Conservation (phyloP, 1,139 yeast genomes). For the Arxiozyma bovina region DNA sequence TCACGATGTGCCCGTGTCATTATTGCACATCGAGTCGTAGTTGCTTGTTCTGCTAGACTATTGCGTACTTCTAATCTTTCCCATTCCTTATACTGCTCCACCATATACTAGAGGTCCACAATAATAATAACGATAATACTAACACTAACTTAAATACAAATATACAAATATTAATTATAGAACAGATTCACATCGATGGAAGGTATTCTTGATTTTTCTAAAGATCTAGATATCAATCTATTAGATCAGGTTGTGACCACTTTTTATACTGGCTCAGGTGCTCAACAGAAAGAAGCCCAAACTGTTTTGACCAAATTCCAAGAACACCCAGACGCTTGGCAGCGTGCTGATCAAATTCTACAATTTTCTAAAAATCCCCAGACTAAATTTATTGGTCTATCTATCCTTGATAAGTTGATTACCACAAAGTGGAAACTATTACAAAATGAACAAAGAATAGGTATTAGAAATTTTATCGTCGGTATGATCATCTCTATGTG, state of each 20-base stretch:
- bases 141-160: too few species aligned
- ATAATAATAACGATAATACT: too few species aligned
- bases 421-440: conserved; percentile 89
- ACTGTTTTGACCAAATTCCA: conserved; percentile 77
- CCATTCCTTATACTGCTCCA: too few species aligned
- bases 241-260: conserved; percentile 81
- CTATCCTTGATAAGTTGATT: conserved; percentile 81
- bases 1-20: too few species aligned
- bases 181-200: conserved; percentile 45
- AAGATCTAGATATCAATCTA: conserved; percentile 68
- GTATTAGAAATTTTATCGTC: conserved; percentile 86
- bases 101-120: too few species aligned
- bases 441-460: conserved; percentile 76
- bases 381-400: conserved; percentile 83
- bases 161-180: too few species aligned
- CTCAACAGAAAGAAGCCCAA: conserved; percentile 78
- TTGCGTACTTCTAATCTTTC: too few species aligned
- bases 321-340: conserved; percentile 95
- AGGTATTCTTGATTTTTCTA: conserved; percentile 73
- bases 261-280: conserved; percentile 78
- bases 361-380: conserved; percentile 74
- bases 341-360: conserved; percentile 79
- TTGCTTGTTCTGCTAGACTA: too few species aligned
- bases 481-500: conserved; percentile 90
- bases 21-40: too few species aligned